Percentiles rank a stretch among this genome's conserved stretches.
phyloP scores from a whole-genome alignment of 192 early-diverging fungal genomes.

The Coemansia sp. region DNA sequence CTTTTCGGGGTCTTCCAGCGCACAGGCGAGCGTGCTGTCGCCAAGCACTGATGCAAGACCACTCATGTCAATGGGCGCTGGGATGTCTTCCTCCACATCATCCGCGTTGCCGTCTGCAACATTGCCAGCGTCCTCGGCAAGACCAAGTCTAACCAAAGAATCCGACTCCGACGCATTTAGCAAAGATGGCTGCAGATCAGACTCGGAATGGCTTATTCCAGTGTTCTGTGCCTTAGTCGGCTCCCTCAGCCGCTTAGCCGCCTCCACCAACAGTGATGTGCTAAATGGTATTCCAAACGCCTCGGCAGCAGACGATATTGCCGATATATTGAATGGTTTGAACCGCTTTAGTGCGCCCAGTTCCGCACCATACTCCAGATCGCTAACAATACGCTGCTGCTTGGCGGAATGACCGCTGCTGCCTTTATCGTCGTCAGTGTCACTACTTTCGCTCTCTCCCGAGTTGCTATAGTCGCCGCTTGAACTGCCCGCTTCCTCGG shows the following conservation, averaged over 20 bases:
- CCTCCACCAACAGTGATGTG: constrained; percentile 25
- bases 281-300: constrained; percentile 56
- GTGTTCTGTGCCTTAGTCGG: not conserved
- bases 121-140: constrained; percentile 1
- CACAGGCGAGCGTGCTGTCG: constrained; percentile 47
- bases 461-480: constrained; percentile 5
- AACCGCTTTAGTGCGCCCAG: constrained; percentile 20
- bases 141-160: not conserved
- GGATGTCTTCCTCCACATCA: constrained; percentile 31
- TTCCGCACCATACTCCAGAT: not conserved
- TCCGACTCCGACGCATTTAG: constrained; percentile 19
- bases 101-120: not conserved
- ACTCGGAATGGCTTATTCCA: too few species aligned
- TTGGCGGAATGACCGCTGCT: not conserved
- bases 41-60: constrained; percentile 45
- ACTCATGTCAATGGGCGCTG: constrained; percentile 46
- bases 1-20: constrained; percentile 47
- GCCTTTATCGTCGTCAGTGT: not conserved
- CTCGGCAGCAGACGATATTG: constrained; percentile 51
- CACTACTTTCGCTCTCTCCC: constrained; percentile 6
- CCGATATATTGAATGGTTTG: constrained; percentile 51
- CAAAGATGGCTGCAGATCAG: not conserved
- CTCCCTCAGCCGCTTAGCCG: constrained; percentile 17
- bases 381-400: not conserved
- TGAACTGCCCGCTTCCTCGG: constrained; percentile 11